Evolutionary conservation across 176 grass and related monocot genomes (phyloP).

Genomic region (Cymbopogon citratus): DNA sequence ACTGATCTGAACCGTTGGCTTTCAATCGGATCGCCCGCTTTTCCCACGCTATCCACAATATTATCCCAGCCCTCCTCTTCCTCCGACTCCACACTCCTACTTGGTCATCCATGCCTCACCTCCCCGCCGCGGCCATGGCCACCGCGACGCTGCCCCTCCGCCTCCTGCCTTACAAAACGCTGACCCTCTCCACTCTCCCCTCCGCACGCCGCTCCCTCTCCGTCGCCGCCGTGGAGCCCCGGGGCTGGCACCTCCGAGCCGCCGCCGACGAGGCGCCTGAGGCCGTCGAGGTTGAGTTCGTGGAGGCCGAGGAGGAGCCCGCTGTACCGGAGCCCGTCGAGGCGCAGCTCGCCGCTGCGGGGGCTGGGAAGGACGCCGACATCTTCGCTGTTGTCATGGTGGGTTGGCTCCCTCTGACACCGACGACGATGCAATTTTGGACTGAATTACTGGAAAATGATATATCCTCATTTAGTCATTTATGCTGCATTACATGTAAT

Average conservation of each 20-base stretch:
- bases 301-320: constrained; percentile 11
- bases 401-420: background rate
- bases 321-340: constrained; percentile 60
- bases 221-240: background rate
- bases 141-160: constrained; percentile 53
- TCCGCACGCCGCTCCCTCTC: background rate
- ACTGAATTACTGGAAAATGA: background rate
- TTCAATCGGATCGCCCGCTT: background rate
- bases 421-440: background rate
- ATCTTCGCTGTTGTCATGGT: constrained; percentile 96
- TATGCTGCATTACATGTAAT: background rate
- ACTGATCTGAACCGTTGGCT: background rate
- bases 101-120: background rate
- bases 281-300: constrained; percentile 13
- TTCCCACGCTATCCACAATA: constrained; percentile 47
- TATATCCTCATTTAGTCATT: background rate
- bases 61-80: constrained; percentile 22
- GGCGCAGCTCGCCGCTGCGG: constrained; percentile 53
- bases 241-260: constrained; percentile 17
- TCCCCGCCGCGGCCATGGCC: constrained; percentile 28
- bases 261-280: constrained; percentile 37
- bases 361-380: constrained; percentile 60
- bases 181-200: background rate
- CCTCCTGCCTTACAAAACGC: constrained; percentile 31
- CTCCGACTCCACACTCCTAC: background rate